These are phyloP conservation scores for Colletotrichum horii DNA, from an alignment of 2,329 filamentous ascomycete genomes.

Conservation along the genomic window DNA sequence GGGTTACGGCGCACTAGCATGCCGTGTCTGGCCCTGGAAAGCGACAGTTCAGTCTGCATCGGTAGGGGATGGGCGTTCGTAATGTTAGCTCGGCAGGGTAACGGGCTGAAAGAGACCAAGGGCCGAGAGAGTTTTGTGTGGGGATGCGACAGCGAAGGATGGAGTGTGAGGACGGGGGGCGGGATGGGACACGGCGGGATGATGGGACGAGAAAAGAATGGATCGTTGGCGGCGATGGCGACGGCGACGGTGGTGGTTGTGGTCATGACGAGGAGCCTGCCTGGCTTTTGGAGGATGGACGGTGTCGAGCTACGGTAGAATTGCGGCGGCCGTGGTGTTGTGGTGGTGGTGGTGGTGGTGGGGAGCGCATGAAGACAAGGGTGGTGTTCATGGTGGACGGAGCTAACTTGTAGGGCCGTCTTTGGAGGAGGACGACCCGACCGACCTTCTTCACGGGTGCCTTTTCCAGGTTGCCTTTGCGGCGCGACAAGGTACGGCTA, in stretches of 20 bases:
- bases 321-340: background rate
- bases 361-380: background rate
- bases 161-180: background rate
- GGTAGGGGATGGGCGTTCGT: background rate
- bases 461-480: background rate
- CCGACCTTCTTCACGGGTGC: background rate
- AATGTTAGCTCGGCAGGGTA: background rate
- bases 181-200: background rate
- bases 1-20: background rate
- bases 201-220: background rate
- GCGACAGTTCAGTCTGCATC: background rate
- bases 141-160: background rate
- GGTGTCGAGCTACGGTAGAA: background rate
- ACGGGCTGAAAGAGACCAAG: background rate
- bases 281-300: background rate
- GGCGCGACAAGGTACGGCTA: background rate
- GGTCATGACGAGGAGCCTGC: background rate
- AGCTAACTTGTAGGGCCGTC: background rate
- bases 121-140: conserved; percentile 13
- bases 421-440: background rate
- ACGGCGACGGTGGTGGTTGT: background rate
- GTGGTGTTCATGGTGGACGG: background rate
- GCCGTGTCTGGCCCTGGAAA: background rate
- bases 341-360: background rate
- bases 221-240: background rate